Base-by-base conservation (phyloP, 2,329 filamentous ascomycete species). In the Neonectria coccinea region DNA sequence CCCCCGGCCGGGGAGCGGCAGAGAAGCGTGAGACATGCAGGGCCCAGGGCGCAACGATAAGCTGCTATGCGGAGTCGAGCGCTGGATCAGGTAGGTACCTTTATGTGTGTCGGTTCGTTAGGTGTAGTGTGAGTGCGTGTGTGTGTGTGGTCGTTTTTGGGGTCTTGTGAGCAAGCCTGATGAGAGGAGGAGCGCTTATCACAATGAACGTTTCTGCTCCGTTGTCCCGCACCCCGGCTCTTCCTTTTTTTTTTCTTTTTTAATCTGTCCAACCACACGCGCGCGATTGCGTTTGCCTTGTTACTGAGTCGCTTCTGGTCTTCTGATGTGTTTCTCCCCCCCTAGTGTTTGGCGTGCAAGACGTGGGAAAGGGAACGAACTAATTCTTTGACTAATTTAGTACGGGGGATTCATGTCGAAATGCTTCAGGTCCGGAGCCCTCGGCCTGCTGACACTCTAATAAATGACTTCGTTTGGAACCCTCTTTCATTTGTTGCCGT, bases 21-120 rank as follows among this genome's bases (percentile, higher is more conserved):
- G n/a, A 51, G n/a, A 10, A 25, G 25, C 25, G 47, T 22, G 48
- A 51, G 48, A 51, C 48, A 51, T 51, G 48, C 48, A 51, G 29
- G 48, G 44, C 29, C 29, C 48, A 20, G 27, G 48, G 48, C 29
- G 48, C 29, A 51, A 33, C 20, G 48, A 51, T 51, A 51, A 51
- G 25, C 25, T 45, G 42, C 12, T 16, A 14, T 25, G 44, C 22
- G 10, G 20, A 16, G 44, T 18, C n/a, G 22, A 18, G 9, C 36
- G 39, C 39, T 42, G 39, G 18, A 42, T 18, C 39, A 42, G 39
- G n/a, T 20, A 18, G 39, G 39, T n/a, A n/a, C n/a, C n/a, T n/a
- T n/a, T 18, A 42, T 42, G 39, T 42, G 39, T 39, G 36, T 39
- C 10, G 10, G 31, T 36, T 5, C 12, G 10, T 25, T 25, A 14